Evolutionary conservation across 257 asterid species (phyloP).

Genomic region (Gentiana straminea): DNA sequence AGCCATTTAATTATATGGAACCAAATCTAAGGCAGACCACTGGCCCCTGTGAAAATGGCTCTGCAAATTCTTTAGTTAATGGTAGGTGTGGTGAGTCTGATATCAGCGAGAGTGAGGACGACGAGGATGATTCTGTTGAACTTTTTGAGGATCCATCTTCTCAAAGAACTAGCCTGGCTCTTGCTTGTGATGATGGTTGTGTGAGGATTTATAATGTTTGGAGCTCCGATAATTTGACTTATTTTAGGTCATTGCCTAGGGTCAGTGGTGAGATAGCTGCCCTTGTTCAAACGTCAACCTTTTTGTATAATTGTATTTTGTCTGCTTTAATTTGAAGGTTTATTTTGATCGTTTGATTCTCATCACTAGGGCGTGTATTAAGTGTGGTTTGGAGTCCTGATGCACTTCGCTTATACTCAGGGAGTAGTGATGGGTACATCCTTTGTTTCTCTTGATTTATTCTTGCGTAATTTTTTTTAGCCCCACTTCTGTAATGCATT

Average conservation of each 20-base stretch:
- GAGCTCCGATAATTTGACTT: slow-evolving; percentile 34
- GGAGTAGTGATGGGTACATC: slow-evolving; percentile 87
- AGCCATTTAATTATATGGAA: slow-evolving; percentile 30
- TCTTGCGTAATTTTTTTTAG: neutral
- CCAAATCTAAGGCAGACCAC: slow-evolving; percentile 15
- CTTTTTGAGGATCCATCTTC: slow-evolving; percentile 28
- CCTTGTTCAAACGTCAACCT: slow-evolving; percentile 1
- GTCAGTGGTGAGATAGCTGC: slow-evolving; percentile 76
- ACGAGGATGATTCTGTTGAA: slow-evolving; percentile 30
- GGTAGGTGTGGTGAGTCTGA: slow-evolving; percentile 40
- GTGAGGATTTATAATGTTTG: slow-evolving; percentile 52
- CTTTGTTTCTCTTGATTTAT: slow-evolving; percentile 2
- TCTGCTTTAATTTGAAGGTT: slow-evolving; percentile 2
- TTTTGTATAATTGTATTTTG: neutral
- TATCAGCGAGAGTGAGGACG: slow-evolving; percentile 34
- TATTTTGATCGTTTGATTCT: neutral
- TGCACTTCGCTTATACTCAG: slow-evolving; percentile 63
- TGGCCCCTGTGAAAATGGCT: slow-evolving; percentile 47
- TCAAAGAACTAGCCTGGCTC: slow-evolving; percentile 37
- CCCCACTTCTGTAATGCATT: too few species aligned
- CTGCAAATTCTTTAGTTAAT: slow-evolving; percentile 17
- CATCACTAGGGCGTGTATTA: slow-evolving; percentile 49
- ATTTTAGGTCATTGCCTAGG: slow-evolving; percentile 57
- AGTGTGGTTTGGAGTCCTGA: slow-evolving; percentile 89
- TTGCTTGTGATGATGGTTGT: slow-evolving; percentile 95